Conservation (phyloP, 2,329 filamentous ascomycete species). For the Penicillium italicum region DNA sequence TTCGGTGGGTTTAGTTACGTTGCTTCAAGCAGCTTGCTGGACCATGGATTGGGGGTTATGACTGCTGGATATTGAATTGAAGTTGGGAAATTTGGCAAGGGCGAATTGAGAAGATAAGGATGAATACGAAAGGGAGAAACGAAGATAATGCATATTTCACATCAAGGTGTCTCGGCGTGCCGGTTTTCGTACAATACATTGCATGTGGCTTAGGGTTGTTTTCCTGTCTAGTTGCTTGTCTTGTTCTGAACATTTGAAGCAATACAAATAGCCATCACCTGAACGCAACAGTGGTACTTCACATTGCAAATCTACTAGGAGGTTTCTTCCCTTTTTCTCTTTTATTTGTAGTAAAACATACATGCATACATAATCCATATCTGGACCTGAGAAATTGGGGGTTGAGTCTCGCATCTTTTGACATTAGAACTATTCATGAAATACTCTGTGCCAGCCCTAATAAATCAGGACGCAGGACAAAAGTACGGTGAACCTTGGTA, state of each 20-base stretch:
- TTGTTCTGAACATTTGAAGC: not conserved
- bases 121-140: not conserved
- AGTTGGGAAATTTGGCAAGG: not conserved
- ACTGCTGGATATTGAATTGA: slow-evolving; percentile 23
- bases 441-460: not conserved
- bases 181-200: not conserved
- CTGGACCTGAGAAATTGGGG: not conserved
- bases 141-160: not conserved
- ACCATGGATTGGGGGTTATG: slow-evolving; percentile 36
- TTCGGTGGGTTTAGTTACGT: slow-evolving; percentile 51
- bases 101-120: not conserved
- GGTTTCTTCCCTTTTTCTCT: not conserved
- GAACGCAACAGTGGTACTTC: not conserved
- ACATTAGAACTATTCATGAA: not conserved
- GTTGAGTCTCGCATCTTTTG: not conserved
- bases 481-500: not conserved
- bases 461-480: not conserved
- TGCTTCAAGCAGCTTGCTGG: slow-evolving; percentile 46
- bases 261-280: not conserved
- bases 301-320: not conserved
- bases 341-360: not conserved
- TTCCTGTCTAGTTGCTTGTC: not conserved
- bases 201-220: not conserved
- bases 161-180: not conserved
- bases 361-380: not conserved